phyloP scores from a whole-genome alignment of 2,329 filamentous ascomycete genomes.

The Lecanicillium sp. region DNA sequence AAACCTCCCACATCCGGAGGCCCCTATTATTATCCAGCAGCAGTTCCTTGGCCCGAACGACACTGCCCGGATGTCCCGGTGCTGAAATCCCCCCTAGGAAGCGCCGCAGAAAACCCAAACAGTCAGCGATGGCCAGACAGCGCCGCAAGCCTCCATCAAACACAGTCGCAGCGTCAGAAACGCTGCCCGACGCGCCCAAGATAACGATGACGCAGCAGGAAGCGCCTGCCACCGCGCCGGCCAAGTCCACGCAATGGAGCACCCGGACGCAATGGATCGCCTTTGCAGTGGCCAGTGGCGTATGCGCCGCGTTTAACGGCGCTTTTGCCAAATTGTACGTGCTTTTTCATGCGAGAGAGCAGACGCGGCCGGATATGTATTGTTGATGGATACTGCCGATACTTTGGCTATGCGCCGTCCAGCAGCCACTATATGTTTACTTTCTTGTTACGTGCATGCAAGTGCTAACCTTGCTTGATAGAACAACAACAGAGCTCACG shows the following conservation, averaged over 20 bases:
- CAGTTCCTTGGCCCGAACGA: not conserved
- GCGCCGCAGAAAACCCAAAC: no score
- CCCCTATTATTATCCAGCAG: slow-evolving; percentile 7
- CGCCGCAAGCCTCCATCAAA: slow-evolving; percentile 16
- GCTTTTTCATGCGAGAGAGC: no score
- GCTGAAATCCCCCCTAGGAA: no score
- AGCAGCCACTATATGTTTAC: no score
- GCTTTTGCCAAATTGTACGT: slow-evolving; percentile 77
- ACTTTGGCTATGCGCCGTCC: no score
- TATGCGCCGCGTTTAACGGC: slow-evolving; percentile 74
- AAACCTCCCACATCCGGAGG: slow-evolving; percentile 1
- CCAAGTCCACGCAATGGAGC: slow-evolving; percentile 22
- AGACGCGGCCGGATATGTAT: no score
- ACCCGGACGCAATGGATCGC: slow-evolving; percentile 53
- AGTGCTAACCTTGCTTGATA: no score
- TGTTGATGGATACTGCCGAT: no score
- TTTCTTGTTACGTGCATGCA: no score
- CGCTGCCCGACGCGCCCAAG: not conserved
- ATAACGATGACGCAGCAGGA: slow-evolving; percentile 7
- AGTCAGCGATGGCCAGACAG: slow-evolving; percentile 25
- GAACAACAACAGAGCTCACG: slow-evolving; percentile 52
- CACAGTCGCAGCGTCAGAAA: not conserved
- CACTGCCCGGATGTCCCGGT: not conserved
- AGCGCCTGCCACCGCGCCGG: slow-evolving; percentile 9
- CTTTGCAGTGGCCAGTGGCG: slow-evolving; percentile 66